Evolutionary conservation across 164 flowering plant genomes (phyloP).

Genomic region (Piper longum): DNA sequence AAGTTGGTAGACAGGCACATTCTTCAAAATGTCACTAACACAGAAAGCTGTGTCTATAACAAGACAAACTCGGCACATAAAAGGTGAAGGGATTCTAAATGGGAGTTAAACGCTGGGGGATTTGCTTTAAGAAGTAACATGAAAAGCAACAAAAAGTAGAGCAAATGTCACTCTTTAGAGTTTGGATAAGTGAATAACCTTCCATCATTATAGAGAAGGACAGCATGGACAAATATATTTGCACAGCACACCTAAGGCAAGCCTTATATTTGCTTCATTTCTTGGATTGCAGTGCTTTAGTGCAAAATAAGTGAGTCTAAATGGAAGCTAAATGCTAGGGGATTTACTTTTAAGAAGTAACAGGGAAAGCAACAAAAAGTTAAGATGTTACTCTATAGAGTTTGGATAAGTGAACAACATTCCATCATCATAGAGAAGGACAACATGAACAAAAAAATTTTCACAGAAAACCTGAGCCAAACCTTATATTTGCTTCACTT

Average conservation of each 20-base stretch:
- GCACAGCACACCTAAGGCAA: constrained; percentile 18
- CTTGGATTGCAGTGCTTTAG: constrained; percentile 59
- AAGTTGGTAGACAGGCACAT: neutral
- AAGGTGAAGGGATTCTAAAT: neutral
- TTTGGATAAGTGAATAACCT: neutral
- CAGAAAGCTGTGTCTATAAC: too few species aligned
- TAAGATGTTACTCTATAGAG: too few species aligned
- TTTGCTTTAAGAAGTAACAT: neutral
- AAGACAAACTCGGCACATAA: neutral
- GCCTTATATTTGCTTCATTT: constrained; percentile 84
- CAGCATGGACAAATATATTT: too few species aligned
- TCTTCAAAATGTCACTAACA: neutral
- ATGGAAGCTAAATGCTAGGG: too few species aligned
- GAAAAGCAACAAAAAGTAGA: neutral
- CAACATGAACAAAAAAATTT: too few species aligned
- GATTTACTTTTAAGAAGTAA: too few species aligned
- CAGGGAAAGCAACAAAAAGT: too few species aligned
- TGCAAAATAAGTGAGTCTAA: constrained; percentile 91
- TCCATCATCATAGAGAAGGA: neutral
- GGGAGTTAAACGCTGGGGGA: neutral
- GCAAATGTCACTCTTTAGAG: too few species aligned
- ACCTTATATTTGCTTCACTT: constrained; percentile 85
- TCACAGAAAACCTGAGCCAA: constrained; percentile 18
- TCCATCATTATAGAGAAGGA: neutral
- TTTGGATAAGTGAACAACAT: neutral